Evolutionary conservation across 805 yeast species (phyloP).

Genomic region (Alloascoidea africana): DNA sequence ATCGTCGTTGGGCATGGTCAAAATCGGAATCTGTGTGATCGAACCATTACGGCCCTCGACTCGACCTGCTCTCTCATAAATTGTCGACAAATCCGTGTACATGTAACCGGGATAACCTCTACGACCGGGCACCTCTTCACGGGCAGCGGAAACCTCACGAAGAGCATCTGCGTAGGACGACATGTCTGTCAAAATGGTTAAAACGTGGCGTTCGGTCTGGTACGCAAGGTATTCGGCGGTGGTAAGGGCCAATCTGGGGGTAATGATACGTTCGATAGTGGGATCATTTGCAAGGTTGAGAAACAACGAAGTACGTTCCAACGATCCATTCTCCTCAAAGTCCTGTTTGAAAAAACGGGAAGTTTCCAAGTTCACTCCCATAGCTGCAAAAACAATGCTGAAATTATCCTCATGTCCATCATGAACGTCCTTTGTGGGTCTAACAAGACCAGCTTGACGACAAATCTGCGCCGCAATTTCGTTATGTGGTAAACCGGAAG

Average conservation of each 20-base stretch:
- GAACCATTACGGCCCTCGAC: conserved; percentile 99
- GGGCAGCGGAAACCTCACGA: conserved; percentile 99
- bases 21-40: conserved; percentile 95
- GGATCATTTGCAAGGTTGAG: conserved; percentile 98
- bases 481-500: conserved; percentile 98
- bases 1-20: conserved; percentile 99
- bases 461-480: conserved; percentile 99
- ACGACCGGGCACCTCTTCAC: conserved; percentile 99
- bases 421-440: conserved; percentile 98
- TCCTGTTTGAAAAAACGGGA: conserved; percentile 98
- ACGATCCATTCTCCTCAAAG: conserved; percentile 96
- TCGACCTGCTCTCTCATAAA: conserved; percentile 99
- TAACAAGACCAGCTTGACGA: conserved; percentile 98
- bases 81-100: conserved; percentile 98
- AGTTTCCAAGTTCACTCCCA: conserved; percentile 99
- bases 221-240: conserved; percentile 98
- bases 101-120: conserved; percentile 99
- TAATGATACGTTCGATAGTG: conserved; percentile 97
- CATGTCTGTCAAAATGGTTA: conserved; percentile 97
- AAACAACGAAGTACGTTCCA: conserved; percentile 94
- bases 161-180: conserved; percentile 99
- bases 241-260: conserved; percentile 97
- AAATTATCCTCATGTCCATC: conserved; percentile 99
- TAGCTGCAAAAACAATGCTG: conserved; percentile 98
- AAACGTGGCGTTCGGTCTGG: conserved; percentile 98